Conservation (phyloP, 177 flowering plant genomes). For the Vitis hybrid region DNA sequence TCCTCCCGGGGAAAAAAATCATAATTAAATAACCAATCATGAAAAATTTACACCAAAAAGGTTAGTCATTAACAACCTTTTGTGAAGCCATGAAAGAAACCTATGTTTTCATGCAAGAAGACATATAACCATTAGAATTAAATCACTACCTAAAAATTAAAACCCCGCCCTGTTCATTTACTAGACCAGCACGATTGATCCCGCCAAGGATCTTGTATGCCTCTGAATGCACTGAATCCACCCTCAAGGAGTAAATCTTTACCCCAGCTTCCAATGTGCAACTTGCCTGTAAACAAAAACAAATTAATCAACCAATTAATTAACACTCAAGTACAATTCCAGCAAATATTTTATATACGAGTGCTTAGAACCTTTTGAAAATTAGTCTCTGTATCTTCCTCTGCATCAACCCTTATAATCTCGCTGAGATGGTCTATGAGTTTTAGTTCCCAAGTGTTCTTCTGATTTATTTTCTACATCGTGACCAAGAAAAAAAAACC, state of each 20-base stretch:
- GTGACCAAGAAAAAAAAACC: constrained; percentile 1
- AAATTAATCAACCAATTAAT: no score
- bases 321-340: no score
- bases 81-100: no score
- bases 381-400: constrained; percentile 48
- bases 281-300: constrained; percentile 63
- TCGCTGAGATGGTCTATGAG: constrained; percentile 87
- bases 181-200: constrained; percentile 84
- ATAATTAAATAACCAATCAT: no score
- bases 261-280: constrained; percentile 98
- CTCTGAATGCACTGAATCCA: constrained; percentile 92
- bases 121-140: not conserved
- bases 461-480: constrained; percentile 91
- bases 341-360: no score
- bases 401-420: constrained; percentile 70
- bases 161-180: constrained; percentile 61
- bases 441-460: constrained; percentile 91
- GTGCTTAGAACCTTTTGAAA: constrained; percentile 71
- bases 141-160: not conserved
- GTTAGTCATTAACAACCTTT: no score
- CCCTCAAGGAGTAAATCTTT: constrained; percentile 86
- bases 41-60: no score
- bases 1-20: no score
- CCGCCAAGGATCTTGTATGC: constrained; percentile 99
- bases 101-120: no score